A percentile compares a stretch with the other conserved stretches of the same genome.
Conservation (phyloP, 2,329 filamentous ascomycete species). For the Fusarium dlaminii region DNA sequence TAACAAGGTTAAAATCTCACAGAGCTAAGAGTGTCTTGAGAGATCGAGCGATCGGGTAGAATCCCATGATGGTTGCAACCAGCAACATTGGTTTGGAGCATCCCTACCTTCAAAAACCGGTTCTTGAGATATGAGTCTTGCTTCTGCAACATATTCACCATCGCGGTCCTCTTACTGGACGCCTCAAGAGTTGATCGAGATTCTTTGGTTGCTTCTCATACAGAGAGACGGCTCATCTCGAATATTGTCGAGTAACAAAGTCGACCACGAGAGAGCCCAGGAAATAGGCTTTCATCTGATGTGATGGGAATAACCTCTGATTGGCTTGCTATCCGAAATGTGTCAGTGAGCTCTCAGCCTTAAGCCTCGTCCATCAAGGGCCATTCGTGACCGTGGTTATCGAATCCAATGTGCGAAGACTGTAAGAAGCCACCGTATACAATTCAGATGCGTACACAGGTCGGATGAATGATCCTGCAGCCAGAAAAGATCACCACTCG, state of each 20-base stretch:
- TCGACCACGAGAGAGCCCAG: background rate
- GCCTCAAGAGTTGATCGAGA: slow-evolving; percentile 1
- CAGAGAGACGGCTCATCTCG: background rate
- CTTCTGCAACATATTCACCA: background rate
- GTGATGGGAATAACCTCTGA: background rate
- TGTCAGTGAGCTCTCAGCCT: background rate
- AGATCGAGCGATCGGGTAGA: slow-evolving; percentile 17
- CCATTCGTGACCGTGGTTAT: background rate
- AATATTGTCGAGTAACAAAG: background rate
- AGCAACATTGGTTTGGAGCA: background rate
- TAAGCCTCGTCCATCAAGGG: background rate
- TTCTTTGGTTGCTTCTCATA: background rate
- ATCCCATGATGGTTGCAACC: slow-evolving; percentile 19
- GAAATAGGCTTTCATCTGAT: background rate
- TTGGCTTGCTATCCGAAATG: background rate
- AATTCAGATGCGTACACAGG: background rate
- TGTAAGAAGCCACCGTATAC: background rate
- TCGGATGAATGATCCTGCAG: background rate
- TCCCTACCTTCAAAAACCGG: slow-evolving; percentile 1
- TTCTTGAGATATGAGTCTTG: background rate
- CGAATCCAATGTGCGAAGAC: background rate
- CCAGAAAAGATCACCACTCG: background rate
- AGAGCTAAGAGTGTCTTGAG: slow-evolving; percentile 15
- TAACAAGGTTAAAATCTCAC: background rate
- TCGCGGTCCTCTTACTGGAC: background rate